Conservation (phyloP, 2,329 filamentous ascomycete genomes). For the Pseudogymnoascus sp. region DNA sequence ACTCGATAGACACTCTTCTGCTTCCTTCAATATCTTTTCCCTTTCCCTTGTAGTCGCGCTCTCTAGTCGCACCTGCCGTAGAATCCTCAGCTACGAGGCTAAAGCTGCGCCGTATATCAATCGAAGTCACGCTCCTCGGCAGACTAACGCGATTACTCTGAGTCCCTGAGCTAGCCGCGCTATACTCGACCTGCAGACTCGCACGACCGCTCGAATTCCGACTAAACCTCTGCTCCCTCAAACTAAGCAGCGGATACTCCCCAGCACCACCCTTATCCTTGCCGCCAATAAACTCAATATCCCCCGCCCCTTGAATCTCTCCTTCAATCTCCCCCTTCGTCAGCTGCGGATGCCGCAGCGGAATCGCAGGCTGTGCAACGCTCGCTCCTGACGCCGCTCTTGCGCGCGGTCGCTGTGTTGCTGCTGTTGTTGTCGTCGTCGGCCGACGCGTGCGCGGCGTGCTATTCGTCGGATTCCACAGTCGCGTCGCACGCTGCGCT, state of each 20-base stretch:
- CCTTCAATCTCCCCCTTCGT: conserved; percentile 22
- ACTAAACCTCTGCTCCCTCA: conserved; percentile 49
- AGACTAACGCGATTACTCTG: conserved; percentile 24
- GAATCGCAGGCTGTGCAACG: conserved; percentile 18
- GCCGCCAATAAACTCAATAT: background rate
- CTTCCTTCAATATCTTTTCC: conserved; percentile 19
- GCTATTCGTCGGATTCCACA: conserved; percentile 56
- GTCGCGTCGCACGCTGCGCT: conserved; percentile 31
- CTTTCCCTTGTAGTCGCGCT: conserved; percentile 24
- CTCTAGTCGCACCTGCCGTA: background rate
- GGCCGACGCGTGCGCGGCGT: conserved; percentile 46
- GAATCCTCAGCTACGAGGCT: conserved; percentile 16
- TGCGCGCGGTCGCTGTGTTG: conserved; percentile 26
- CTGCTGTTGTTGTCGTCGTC: conserved; percentile 31
- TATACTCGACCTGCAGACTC: conserved; percentile 41
- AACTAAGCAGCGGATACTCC: conserved; percentile 47
- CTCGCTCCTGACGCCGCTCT: conserved; percentile 23
- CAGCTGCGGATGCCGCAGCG: conserved; percentile 25
- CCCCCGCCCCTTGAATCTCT: conserved; percentile 14
- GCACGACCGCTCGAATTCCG: conserved; percentile 37
- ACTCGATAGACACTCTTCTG: background rate
- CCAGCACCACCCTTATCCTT: conserved; percentile 31
- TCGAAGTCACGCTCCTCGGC: conserved; percentile 26
- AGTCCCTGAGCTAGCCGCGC: conserved; percentile 26
- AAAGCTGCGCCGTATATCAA: conserved; percentile 20